Evolutionary conservation across 129 eudicot genomes (phyloP), one percentile per base, ranked within the genome.

Genomic region (Artemisia annua): DNA sequence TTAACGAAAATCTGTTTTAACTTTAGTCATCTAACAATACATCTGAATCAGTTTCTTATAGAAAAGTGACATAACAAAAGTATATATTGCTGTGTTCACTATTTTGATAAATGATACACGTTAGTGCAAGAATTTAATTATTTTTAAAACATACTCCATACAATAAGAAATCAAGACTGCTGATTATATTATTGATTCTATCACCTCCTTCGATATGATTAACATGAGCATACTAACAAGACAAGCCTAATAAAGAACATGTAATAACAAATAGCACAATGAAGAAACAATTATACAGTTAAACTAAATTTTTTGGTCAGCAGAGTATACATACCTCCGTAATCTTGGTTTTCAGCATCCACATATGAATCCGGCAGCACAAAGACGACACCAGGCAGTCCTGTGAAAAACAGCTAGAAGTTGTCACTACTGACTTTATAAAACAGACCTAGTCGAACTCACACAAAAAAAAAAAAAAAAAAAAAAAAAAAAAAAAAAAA

Each of bases 351-450:
- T 84, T 90, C 97, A 48, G 96, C 85, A 82, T 95, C 99, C 67
- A 95, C 99, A 78, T 95, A 95, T n/a, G 99, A 95, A 81, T 95
- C 97, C 0, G 97, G 99, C 15, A 95, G 91, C 39, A 94, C 96
- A 80, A 95, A 95, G n/a, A 95, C 84, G 60, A 95, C 99, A 35
- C 99, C 97, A 71, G 99, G 99, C 73, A 90, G 66, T 48, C 91
- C 97, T 94, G 92, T 63, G 70, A 16, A 70, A 80, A 7, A 32
- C 35, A 20, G 26, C 39, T 16, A 59, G 3, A 30, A 39, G 5
- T 55, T 43, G 58, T 68, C 1, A 54, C 51, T 51, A 56, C 17
- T 8, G 1, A 22, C 9, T 35, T 24, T 12, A 53, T 53, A 35
- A 35, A 48, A 51, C 50, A 62, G 11, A 43, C 3, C 9, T 39